Base-by-base conservation (phyloP, 2,329 filamentous ascomycete species). In the Cercospora berteroae region DNA sequence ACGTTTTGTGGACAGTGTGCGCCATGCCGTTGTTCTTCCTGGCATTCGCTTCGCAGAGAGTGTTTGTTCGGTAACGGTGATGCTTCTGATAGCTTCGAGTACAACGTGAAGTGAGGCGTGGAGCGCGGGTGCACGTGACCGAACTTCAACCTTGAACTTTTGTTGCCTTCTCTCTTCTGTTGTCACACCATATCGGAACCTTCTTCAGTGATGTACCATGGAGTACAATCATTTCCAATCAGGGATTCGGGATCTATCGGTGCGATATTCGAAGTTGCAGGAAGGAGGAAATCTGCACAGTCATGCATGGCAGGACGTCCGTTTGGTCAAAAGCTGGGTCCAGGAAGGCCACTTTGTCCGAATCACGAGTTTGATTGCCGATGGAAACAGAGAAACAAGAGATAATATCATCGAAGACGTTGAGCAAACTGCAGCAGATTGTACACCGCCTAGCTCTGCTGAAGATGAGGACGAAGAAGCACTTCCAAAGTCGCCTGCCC, bases 401-500 rank as follows among this genome's bases (percentile, higher is more conserved):
- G n/a, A 29, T n/a, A 7, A 13, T 3, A n/a, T 1, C 52, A 57
- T 8, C 20, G 25, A 20, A 27, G 25, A 52, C 20, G 48, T 27
- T 23, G 52, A 57, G 23, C 29, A 33, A n/a, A 27, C 13, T 29
- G 13, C 16, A 13, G 23, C 13, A 57, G 44, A 25, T 4, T 25
- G 44, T 23, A n/a, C 16, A 57, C 20, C 29, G 8, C 16, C 52
- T 29, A n/a, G 8, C 25, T 29, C 29, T 3, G 16, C 52, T 3
- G 52, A 57, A 31, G 29, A 33, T 9, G 52, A 57, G 9, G 52
- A 57, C 52, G 52, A 57, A 57, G 52, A 57, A 57, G 52, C 52
- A 6, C 52, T 57, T 57, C 29, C 25, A 13, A 25, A 16, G 25
- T 9, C 25, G 52, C 16, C 29, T n/a, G 25, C 52, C 9, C 8